Evolutionary conservation across 2,329 filamentous ascomycete genomes (phyloP).

Genomic region (Zalaria sp.): DNA sequence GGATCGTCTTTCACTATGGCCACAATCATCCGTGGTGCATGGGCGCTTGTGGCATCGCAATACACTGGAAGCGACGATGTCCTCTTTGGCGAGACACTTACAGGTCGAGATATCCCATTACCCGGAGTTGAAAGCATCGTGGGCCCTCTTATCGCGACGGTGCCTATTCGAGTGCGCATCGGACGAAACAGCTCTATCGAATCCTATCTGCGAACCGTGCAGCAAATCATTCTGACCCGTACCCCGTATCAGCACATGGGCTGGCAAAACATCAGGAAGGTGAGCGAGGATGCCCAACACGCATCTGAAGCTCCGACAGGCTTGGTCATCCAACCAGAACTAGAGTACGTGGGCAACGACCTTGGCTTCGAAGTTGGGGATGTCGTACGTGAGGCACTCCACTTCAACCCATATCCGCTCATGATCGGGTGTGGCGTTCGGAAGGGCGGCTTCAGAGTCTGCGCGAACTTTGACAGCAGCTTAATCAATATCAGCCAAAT

Average conservation of each 20-base stretch:
- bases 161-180: conserved; percentile 21
- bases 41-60: conserved; percentile 15
- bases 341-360: conserved; percentile 7
- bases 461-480: conserved; percentile 5
- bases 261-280: conserved; percentile 21
- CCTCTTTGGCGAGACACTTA: conserved; percentile 20
- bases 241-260: conserved; percentile 24
- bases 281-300: conserved; percentile 38
- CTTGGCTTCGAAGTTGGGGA: conserved; percentile 10
- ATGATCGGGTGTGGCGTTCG: conserved; percentile 34
- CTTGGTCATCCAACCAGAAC: conserved; percentile 36
- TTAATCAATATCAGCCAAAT: conserved; percentile 3
- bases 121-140: conserved; percentile 19
- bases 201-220: conserved; percentile 8
- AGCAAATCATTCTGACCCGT: conserved; percentile 11
- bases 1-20: conserved; percentile 16
- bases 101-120: conserved; percentile 21
- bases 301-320: conserved; percentile 44
- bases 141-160: conserved; percentile 24
- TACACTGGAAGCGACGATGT: conserved; percentile 18
- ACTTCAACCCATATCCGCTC: conserved; percentile 26
- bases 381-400: conserved; percentile 9
- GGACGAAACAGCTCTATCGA: conserved; percentile 12
- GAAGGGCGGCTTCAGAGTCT: conserved; percentile 27
- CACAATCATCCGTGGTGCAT: conserved; percentile 18